These are phyloP conservation scores for Diutina sp. DNA, from an alignment of 1,139 yeast species.

Conservation along the genomic window DNA sequence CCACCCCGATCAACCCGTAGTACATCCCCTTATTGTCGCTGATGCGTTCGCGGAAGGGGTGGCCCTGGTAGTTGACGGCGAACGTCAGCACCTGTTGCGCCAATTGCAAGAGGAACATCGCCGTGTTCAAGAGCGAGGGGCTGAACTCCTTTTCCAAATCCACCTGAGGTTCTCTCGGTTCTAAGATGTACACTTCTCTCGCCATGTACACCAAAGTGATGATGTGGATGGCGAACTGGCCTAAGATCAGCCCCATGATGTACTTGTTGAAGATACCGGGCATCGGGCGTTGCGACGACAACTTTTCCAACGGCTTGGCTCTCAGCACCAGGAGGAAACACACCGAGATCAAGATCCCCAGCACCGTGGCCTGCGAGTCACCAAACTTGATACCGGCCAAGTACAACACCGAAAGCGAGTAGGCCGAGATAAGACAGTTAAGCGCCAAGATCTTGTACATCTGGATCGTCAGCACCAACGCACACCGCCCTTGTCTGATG, in stretches of 20 bases:
- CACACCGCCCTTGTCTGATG: conserved; percentile 97
- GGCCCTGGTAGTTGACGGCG: conserved; percentile 95
- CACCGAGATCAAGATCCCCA: conserved; percentile 82
- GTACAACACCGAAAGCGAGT: conserved; percentile 84
- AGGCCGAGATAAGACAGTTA: conserved; percentile 94
- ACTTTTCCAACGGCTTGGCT: conserved; percentile 80
- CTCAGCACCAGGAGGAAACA: conserved; percentile 94
- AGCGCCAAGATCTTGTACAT: conserved; percentile 97
- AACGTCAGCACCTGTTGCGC: conserved; percentile 97
- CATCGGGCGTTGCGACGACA: conserved; percentile 93
- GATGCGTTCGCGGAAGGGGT: conserved; percentile 90
- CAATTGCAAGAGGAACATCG: conserved; percentile 84
- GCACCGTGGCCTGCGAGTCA: conserved; percentile 91
- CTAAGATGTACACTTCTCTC: conserved; percentile 68
- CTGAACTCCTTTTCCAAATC: conserved; percentile 81
- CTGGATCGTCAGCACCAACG: conserved; percentile 92
- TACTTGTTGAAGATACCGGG: conserved; percentile 91
- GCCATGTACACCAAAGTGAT: conserved; percentile 73
- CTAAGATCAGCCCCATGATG: conserved; percentile 94
- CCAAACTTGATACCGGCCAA: conserved; percentile 98
- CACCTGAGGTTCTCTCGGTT: conserved; percentile 81
- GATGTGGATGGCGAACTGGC: conserved; percentile 92
- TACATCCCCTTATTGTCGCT: conserved; percentile 93
- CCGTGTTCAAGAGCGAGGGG: conserved; percentile 90
- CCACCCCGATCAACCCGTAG: conserved; percentile 87